Percentiles rank a stretch among this genome's conserved stretches.
Evolutionary conservation across 2,329 filamentous ascomycete genomes (phyloP).

Genomic region (Seiridium cupressi): DNA sequence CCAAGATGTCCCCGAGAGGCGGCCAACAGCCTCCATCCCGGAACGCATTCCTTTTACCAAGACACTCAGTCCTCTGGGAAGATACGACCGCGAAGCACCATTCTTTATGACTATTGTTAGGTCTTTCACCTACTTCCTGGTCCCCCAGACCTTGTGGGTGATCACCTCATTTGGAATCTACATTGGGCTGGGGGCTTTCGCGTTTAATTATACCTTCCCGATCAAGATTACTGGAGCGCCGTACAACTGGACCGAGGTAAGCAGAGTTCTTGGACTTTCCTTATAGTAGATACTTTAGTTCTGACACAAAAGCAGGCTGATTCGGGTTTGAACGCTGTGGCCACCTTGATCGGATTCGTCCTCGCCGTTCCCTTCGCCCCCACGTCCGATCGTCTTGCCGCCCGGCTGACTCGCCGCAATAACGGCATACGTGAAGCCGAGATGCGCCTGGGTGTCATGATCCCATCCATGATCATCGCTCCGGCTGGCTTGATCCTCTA

Average conservation of each 20-base stretch:
- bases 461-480: conserved; percentile 30
- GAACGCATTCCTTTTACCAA: conserved; percentile 34
- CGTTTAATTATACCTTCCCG: conserved; percentile 45
- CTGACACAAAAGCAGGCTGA: conserved; percentile 16
- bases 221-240: conserved; percentile 39
- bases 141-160: conserved; percentile 45
- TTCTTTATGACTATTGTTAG: conserved; percentile 39
- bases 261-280: background rate
- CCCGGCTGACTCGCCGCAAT: conserved; percentile 35
- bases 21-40: conserved; percentile 18
- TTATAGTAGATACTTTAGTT: background rate
- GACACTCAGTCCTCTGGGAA: conserved; percentile 36
- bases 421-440: conserved; percentile 41
- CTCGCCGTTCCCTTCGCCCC: conserved; percentile 34
- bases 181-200: conserved; percentile 42
- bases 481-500: conserved; percentile 37
- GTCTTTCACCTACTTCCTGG: conserved; percentile 41
- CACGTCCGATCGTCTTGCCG: conserved; percentile 35
- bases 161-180: conserved; percentile 43
- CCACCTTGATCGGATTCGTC: conserved; percentile 34
- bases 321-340: conserved; percentile 26
- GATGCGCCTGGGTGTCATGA: conserved; percentile 36
- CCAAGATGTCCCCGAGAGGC: conserved; percentile 14
- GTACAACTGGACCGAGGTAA: conserved; percentile 37
- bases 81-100: conserved; percentile 33